Conservation (phyloP, 306 rosid genomes). For the Fragaria vesca region DNA sequence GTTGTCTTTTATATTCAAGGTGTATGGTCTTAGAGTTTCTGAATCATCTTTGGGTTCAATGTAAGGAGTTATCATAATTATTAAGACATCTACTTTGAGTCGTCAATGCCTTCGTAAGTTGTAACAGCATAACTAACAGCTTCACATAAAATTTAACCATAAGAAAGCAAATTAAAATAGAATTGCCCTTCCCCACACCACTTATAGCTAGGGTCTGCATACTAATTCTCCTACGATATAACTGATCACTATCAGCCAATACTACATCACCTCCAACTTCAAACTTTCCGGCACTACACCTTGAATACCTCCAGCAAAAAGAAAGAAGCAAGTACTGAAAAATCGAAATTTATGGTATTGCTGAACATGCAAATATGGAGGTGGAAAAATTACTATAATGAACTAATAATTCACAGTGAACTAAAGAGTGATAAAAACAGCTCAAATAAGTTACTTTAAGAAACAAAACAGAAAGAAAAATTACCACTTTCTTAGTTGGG, state of each 20-base stretch:
- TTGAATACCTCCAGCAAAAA: background rate
- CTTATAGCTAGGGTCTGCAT: background rate
- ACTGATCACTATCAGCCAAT: background rate
- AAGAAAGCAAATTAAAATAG: background rate
- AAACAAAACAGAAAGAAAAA: conserved; percentile 8
- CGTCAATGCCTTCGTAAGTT: background rate
- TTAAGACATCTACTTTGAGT: background rate
- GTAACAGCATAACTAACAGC: background rate
- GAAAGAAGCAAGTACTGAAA: background rate
- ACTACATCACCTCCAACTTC: background rate
- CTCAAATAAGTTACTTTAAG: background rate
- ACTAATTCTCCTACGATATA: background rate
- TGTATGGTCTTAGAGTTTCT: too few species aligned
- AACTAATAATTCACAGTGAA: background rate
- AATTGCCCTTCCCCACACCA: too few species aligned
- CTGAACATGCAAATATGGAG: background rate
- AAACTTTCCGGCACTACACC: background rate
- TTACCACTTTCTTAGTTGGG: conserved; percentile 56
- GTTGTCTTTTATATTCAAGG: too few species aligned
- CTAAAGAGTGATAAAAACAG: background rate
- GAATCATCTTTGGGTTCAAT: background rate
- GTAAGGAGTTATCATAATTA: background rate
- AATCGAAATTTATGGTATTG: background rate
- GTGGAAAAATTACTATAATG: too few species aligned
- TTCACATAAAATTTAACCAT: background rate